Conservation (phyloP, 345 rosid genomes). For the Orychophragmus violaceus region DNA sequence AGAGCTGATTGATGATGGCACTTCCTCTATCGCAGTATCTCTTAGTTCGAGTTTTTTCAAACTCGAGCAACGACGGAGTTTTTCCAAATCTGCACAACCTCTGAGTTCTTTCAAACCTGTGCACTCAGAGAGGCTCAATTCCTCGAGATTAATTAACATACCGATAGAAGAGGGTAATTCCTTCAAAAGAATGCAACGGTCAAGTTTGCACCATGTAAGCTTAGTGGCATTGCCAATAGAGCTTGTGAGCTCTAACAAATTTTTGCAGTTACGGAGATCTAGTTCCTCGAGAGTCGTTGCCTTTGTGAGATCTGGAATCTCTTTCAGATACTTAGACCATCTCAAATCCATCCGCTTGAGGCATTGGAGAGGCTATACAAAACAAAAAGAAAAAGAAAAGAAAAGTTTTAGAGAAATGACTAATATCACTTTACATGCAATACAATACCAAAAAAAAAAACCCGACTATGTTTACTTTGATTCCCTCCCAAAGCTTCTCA, state of each 20-base stretch:
- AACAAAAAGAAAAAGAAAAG: neutral
- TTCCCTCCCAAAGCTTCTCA: conserved; percentile 20
- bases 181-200: no score
- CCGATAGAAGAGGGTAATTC: no score
- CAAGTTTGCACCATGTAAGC: no score
- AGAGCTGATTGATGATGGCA: conserved; percentile 11
- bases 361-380: neutral
- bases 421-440: neutral
- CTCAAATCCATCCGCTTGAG: neutral
- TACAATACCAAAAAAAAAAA: neutral
- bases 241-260: no score
- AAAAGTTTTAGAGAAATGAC: no score
- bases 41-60: neutral
- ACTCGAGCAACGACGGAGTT: conserved; percentile 1
- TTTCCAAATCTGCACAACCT: neutral
- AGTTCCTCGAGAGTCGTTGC: neutral
- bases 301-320: neutral
- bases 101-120: neutral
- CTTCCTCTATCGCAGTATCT: neutral
- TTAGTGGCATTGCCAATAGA: no score
- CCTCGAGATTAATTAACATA: no score
- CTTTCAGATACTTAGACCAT: neutral
- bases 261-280: neutral
- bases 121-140: neutral
- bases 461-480: neutral